phyloP scores from a whole-genome alignment of 306 rosid species.

The Myrica gale region DNA sequence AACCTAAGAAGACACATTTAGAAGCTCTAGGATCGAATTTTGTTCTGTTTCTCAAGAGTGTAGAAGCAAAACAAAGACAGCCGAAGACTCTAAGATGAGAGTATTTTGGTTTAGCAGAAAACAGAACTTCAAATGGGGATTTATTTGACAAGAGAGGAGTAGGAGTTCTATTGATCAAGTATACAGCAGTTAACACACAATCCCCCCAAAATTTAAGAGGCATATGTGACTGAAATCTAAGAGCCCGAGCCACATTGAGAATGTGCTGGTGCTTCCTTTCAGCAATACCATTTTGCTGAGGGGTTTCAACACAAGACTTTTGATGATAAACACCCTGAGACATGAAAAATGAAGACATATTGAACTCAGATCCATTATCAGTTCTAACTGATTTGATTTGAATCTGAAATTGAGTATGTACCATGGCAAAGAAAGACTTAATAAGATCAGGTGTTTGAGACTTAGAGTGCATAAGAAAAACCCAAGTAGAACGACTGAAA shows the following conservation, averaged over 20 bases:
- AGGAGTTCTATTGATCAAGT: background rate
- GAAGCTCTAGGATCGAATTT: background rate
- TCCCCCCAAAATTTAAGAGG: too few species aligned
- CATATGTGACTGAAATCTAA: too few species aligned
- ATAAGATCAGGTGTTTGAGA: background rate
- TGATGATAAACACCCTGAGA: too few species aligned
- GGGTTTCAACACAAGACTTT: too few species aligned
- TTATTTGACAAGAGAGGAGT: background rate
- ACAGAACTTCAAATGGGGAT: background rate
- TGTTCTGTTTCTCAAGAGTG: background rate
- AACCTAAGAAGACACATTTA: background rate
- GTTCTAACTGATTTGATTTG: background rate
- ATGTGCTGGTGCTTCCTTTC: too few species aligned
- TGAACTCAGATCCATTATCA: background rate
- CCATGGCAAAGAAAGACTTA: background rate
- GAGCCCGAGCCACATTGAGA: too few species aligned
- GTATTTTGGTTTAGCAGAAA: too few species aligned
- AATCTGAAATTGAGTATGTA: background rate
- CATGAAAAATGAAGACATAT: too few species aligned
- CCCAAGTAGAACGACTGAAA: too few species aligned
- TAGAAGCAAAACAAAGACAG: background rate
- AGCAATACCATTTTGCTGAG: too few species aligned
- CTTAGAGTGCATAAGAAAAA: background rate
- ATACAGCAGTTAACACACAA: too few species aligned
- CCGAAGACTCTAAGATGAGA: background rate